Conservation (phyloP, 1,284 basidiomycete genomes). For the Chalciporus sp. region DNA sequence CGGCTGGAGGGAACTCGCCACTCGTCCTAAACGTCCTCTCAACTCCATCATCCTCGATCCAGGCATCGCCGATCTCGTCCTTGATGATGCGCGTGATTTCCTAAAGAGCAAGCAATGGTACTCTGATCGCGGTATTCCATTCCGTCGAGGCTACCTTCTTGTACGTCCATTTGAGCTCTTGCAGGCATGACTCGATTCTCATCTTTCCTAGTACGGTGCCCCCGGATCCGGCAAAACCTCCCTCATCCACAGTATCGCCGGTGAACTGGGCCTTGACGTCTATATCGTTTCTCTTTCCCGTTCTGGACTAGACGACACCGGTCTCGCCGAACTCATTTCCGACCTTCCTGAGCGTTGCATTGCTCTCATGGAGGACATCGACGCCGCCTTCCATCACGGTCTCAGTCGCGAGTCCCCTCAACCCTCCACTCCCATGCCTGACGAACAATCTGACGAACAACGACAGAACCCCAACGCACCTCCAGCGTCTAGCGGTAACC, state of each 20-base stretch:
- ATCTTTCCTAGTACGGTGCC: constrained; percentile 56
- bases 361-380: constrained; percentile 81
- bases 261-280: constrained; percentile 73
- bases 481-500: constrained; percentile 30
- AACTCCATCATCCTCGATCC: constrained; percentile 69
- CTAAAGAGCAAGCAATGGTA: constrained; percentile 70
- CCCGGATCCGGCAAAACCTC: constrained; percentile 80
- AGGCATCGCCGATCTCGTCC: constrained; percentile 61
- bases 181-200: neutral
- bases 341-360: constrained; percentile 71
- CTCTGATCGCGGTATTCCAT: constrained; percentile 65
- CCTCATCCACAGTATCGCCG: constrained; percentile 74
- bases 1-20: constrained; percentile 57
- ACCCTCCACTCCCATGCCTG: neutral
- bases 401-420: constrained; percentile 44
- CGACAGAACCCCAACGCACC: neutral
- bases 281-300: constrained; percentile 77
- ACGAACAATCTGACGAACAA: neutral
- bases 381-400: constrained; percentile 67
- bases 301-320: constrained; percentile 67
- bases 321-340: constrained; percentile 61
- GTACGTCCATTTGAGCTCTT: constrained; percentile 33
- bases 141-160: constrained; percentile 71
- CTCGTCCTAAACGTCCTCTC: constrained; percentile 63
- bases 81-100: constrained; percentile 71